These are phyloP conservation scores for Amniculicola lignicola DNA, from an alignment of 495 filamentous ascomycete species.

Conservation along the genomic window DNA sequence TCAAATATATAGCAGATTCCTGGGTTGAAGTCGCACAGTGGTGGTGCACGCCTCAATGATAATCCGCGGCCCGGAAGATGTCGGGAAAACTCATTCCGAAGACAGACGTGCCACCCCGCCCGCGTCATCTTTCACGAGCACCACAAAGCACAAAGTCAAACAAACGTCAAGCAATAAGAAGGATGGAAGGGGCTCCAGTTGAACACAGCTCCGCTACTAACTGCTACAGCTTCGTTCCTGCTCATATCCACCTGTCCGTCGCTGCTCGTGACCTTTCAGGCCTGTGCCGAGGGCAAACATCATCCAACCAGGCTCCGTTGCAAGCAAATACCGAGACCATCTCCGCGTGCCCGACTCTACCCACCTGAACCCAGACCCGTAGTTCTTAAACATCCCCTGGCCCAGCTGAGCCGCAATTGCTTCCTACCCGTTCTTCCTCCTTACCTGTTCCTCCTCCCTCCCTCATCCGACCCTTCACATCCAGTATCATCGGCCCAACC, in stretches of 20 bases:
- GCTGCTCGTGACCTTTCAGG: constrained; percentile 27
- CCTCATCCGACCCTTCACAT: neutral
- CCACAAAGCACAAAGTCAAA: constrained; percentile 22
- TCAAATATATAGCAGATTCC: too few species aligned
- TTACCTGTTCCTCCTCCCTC: neutral
- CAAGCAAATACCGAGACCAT: constrained; percentile 31
- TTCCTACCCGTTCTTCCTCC: constrained; percentile 2
- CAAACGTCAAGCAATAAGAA: constrained; percentile 2
- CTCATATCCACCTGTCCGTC: constrained; percentile 8
- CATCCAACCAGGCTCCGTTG: constrained; percentile 22
- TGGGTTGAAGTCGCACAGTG: too few species aligned
- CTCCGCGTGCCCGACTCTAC: constrained; percentile 37
- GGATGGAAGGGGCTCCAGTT: constrained; percentile 4
- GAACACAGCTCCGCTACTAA: neutral
- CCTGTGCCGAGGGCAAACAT: constrained; percentile 30
- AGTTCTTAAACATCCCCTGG: neutral
- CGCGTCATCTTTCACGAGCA: constrained; percentile 34
- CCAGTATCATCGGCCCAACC: neutral
- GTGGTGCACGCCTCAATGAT: neutral
- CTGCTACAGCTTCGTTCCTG: constrained; percentile 7
- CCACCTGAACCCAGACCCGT: constrained; percentile 28
- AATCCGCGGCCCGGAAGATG: constrained; percentile 30
- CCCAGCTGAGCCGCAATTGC: neutral
- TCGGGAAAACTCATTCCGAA: constrained; percentile 22
- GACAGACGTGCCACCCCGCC: constrained; percentile 14